Base-by-base conservation (phyloP, 257 asterid species). In the Nicotiana obtusifolia region DNA sequence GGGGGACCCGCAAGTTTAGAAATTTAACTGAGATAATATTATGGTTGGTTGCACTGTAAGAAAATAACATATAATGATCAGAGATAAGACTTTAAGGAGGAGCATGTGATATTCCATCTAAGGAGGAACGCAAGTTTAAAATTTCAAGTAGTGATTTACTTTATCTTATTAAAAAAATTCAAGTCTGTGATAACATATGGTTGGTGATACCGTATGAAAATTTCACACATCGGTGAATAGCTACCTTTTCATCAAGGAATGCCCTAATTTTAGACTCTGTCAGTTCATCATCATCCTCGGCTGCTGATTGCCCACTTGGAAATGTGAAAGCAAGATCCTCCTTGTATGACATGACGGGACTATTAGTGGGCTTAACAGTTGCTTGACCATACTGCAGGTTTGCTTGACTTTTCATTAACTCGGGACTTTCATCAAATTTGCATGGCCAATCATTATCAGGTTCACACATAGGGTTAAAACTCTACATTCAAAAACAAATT, bases 231-330 rank as follows among this genome's bases (percentile, higher is more conserved):
- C 52, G 24, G 80, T 5, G 44, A 69, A 13, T 6, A 20, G 54
- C 84, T 81, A 96, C 99, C 98, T 96, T 96, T 88, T 89, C 99
- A 81, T 90, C 97, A 64, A 96, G 95, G 88, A 96, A 96, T 52
- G 93, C 97, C 86, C 92, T 89, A 85, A 96, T 96, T 89, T 92
- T 96, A 20, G 98, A 85, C 83, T 96, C 99, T 26, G 98, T 94
- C 62, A 85, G 89, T 89, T 92, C 98, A 16, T 94, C 98, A 44
- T 96, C 98, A 66, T 96, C 98, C 81, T 93, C 98, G 64, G 88
- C 77, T 80, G 80, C 92, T 22, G 87, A 80, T 68, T 87, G 94
- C 78, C 91, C 97, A 56, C 80, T 78, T 47, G 95, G 90, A 89
- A 93, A 92, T 80, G 99, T 83, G 81, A 90, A 93, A 62, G 88